Evolutionary conservation across 495 filamentous ascomycete genomes (phyloP).

Genomic region (Aspergillus affinis): DNA sequence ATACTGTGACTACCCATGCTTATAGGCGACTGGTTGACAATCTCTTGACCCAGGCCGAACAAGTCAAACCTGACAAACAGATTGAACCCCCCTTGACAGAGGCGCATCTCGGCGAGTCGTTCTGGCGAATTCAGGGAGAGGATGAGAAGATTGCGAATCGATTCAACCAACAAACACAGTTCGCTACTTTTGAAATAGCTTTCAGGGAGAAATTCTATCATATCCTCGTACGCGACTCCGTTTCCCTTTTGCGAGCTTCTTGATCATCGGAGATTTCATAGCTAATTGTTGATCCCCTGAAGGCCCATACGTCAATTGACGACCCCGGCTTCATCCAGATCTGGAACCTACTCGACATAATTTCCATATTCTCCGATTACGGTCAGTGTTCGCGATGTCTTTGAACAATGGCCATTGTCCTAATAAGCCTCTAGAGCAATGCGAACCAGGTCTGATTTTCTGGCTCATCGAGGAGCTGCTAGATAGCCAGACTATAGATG

Average conservation of each 20-base stretch:
- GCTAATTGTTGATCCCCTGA: constrained; percentile 21
- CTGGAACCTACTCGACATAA: constrained; percentile 91
- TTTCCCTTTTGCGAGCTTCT: not conserved
- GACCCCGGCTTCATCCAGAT: constrained; percentile 73
- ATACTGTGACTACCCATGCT: constrained; percentile 54
- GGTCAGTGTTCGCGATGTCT: constrained; percentile 41
- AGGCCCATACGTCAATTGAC: constrained; percentile 70
- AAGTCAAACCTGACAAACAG: constrained; percentile 60
- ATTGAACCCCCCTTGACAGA: constrained; percentile 80
- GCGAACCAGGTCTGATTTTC: constrained; percentile 79
- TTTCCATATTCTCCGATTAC: constrained; percentile 80
- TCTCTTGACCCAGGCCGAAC: constrained; percentile 63
- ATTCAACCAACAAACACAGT: constrained; percentile 46
- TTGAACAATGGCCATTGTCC: constrained; percentile 7
- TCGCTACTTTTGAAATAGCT: constrained; percentile 73
- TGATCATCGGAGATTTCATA: constrained; percentile 1
- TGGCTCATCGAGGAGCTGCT: constrained; percentile 93
- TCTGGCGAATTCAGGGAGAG: constrained; percentile 36
- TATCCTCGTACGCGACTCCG: constrained; percentile 58
- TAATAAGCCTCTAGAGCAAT: constrained; percentile 60
- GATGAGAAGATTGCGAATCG: constrained; percentile 25
- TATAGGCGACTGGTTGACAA: constrained; percentile 56
- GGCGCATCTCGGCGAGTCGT: constrained; percentile 38
- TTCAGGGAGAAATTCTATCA: constrained; percentile 75
- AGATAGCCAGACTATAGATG: constrained; percentile 90